These are phyloP conservation scores for Arxiozyma telluris DNA, from an alignment of 1,139 yeast species.

Conservation along the genomic window DNA sequence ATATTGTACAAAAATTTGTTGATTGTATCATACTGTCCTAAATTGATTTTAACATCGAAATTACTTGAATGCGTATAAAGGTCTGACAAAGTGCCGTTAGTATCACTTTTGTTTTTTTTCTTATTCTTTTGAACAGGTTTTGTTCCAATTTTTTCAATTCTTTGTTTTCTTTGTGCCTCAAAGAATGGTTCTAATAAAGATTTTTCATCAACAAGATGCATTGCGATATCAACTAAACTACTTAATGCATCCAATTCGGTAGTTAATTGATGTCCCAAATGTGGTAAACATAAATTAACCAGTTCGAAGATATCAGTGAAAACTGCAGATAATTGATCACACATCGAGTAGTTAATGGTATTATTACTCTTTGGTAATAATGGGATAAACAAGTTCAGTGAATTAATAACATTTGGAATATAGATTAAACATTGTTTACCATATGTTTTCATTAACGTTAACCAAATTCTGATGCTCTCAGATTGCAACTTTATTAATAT, in stretches of 20 bases:
- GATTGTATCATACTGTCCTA: constrained; percentile 33
- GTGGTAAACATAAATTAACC: constrained; percentile 12
- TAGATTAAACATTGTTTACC: constrained; percentile 44
- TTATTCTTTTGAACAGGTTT: constrained; percentile 8
- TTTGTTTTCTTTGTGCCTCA: constrained; percentile 12
- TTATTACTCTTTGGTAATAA: constrained; percentile 28
- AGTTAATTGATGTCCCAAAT: constrained; percentile 27
- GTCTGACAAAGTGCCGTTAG: constrained; percentile 51
- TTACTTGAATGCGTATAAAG: constrained; percentile 58
- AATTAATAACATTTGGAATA: constrained; percentile 38
- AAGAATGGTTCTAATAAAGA: constrained; percentile 25
- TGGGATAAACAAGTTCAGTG: constrained; percentile 49
- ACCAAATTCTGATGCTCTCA: constrained; percentile 38
- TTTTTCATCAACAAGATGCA: constrained; percentile 28
- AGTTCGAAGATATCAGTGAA: constrained; percentile 18
- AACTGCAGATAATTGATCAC: constrained; percentile 21
- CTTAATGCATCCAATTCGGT: constrained; percentile 29
- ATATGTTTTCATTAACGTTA: constrained; percentile 34
- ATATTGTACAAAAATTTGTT: constrained; percentile 43
- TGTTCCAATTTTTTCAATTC: constrained; percentile 19
- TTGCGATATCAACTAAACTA: constrained; percentile 32
- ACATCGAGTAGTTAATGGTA: constrained; percentile 26
- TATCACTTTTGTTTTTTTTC: constrained; percentile 39
- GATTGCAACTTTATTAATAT: constrained; percentile 40
- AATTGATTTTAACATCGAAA: constrained; percentile 40